Base-by-base conservation (phyloP, 495 filamentous ascomycete species). In the Neurospora sp. region DNA sequence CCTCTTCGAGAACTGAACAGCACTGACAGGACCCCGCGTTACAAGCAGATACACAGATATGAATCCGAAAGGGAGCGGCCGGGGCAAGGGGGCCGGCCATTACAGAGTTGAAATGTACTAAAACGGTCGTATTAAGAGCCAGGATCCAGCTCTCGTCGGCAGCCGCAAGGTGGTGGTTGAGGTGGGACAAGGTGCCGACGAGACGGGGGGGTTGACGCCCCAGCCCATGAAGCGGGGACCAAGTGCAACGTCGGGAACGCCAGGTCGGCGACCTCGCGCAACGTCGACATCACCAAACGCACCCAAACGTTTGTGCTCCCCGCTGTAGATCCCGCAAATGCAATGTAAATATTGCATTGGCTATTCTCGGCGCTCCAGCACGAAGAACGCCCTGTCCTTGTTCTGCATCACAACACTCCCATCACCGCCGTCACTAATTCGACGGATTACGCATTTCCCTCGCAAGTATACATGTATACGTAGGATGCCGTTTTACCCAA, bases 191-290 rank as follows among this genome's bases (percentile, higher is more conserved):
- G 14, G 27, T 61, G 12, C 31, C 12, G 27, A 31, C 46, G 53
- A 61, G 53, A 12, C 14, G 48, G 48, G 44, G 48, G 48, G 11
- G 48, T 10, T 59, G 48, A 61, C 48, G 27, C 53, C 46, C 53
- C 53, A 61, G 35, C 53, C 53, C 53, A 61, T 16, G 53, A 61
- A 61, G 53, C 53, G 53, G 53, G 53, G 53, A 61, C 27, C 53
- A 61, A 61, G 53, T 61, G 53, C 27, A 35, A 61, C 53, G 27
- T 61, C 53, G 41, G 70, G 73, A 68, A 72, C 41, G 68, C 70
- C 72, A 76, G 72, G 74, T 76, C 74, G 74, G 74, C 74, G 74
- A 76, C 74, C 74, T 76, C 74, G 73, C 16, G 18, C 71, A 73
- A 20, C 72, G 59, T 73, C 37, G 14, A 71, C 44, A 69, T 31